Base-by-base conservation (phyloP, 805 yeast genomes). In the Blastobotrys mokoenaii region DNA sequence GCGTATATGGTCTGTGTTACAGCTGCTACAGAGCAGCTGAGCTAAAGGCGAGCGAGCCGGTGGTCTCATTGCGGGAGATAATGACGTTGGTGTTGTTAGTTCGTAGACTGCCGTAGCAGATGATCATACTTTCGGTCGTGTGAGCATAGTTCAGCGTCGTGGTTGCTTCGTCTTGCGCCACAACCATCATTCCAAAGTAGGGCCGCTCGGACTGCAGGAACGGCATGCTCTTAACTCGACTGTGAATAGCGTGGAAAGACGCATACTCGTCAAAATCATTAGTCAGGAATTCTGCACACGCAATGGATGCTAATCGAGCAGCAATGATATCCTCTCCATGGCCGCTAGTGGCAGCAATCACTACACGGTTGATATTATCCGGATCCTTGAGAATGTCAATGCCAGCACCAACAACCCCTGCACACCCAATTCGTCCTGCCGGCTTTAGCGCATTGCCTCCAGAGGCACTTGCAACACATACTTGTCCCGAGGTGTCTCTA, bases 371-470 rank as follows among this genome's bases (percentile, higher is more conserved):
- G 15, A 10, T 16, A 10, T 16, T 27, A 9, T 10, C 41, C 4
- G 32, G 35, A 20, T 16, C 43, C n/a, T 15, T 34, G 10, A 29
- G 41, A 25, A 50, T 51, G 62, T 49, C 51, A 22, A 44, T 47
- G 1, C 71, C 72, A n/a, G 64, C 52, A 0, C 73, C 73, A 3
- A 60, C 43, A 1, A 69, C 38, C 1, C 69, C 69, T 1, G 73
- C 73, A 0, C 71, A 69, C 2, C 73, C 73, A 1, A 69, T 43
- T 29, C 73, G 39, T 9, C 73, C 73, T 0, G 64, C 54, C 2
- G 43, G 54, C 43, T 66, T 66, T 47, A 63, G 50, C 12, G 63
- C 41, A 1, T 62, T 53, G 0, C 73, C 73, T 1, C 74, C 73
- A 1, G 72, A 68, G 49, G 68, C 61, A 2, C 69, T 53, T 5